Conservation (phyloP, 768 basidiomycete genomes). For the Paxillus ammoniavirescens region DNA sequence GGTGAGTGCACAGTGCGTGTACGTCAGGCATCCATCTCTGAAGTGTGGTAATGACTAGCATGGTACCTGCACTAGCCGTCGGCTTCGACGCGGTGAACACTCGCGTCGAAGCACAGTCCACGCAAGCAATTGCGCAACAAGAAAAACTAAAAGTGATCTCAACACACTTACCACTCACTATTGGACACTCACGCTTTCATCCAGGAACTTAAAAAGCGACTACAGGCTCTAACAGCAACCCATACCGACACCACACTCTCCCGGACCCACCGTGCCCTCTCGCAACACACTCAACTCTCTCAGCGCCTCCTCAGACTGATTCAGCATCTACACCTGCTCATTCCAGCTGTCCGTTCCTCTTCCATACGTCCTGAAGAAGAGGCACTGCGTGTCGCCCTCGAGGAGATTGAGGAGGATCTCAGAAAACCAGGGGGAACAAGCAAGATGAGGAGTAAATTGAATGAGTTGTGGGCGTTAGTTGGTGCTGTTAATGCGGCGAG, state of each 20-base stretch:
- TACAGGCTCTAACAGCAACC: slow-evolving; percentile 57
- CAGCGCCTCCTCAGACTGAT: slow-evolving; percentile 69
- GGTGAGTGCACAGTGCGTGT: slow-evolving; percentile 39
- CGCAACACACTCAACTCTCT: slow-evolving; percentile 64
- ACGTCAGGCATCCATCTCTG: background rate
- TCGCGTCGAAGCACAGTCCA: slow-evolving; percentile 73
- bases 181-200: slow-evolving; percentile 6
- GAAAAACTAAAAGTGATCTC: slow-evolving; percentile 55
- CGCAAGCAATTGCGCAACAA: slow-evolving; percentile 64
- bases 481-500: slow-evolving; percentile 64
- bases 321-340: slow-evolving; percentile 76
- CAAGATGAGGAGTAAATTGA: slow-evolving; percentile 67
- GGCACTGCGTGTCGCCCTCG: slow-evolving; percentile 62
- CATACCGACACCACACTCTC: slow-evolving; percentile 68
- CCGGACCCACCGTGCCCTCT: slow-evolving; percentile 60
- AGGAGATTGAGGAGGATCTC: slow-evolving; percentile 74
- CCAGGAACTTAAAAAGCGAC: slow-evolving; percentile 66
- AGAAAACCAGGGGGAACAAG: slow-evolving; percentile 50
- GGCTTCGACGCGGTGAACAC: slow-evolving; percentile 81
- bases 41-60: slow-evolving; percentile 37
- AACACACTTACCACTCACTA: background rate
- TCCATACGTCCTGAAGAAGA: slow-evolving; percentile 83
- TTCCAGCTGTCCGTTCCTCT: slow-evolving; percentile 72
- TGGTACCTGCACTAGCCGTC: slow-evolving; percentile 76
- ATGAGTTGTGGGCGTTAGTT: slow-evolving; percentile 83